These are phyloP conservation scores for Madurella mycetomatis DNA, from an alignment of 2,329 filamentous ascomycete genomes.

Conservation along the genomic window DNA sequence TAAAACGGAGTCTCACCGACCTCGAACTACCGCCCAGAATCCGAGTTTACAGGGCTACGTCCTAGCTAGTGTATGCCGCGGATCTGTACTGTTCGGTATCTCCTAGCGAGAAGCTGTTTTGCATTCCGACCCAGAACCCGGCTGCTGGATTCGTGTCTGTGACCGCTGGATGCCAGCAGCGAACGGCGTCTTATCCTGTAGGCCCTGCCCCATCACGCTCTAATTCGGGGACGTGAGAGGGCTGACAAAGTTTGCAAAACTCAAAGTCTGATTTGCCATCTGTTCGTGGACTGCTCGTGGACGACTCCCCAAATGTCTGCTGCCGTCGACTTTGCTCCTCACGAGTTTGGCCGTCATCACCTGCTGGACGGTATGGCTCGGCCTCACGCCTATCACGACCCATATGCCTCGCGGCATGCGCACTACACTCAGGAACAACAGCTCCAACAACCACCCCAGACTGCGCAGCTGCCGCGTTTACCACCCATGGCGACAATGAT, in stretches of 20 bases:
- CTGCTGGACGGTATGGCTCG: conserved; percentile 36
- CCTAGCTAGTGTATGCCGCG: conserved; percentile 1
- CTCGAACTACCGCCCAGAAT: conserved; percentile 5
- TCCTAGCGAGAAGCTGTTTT: conserved; percentile 18
- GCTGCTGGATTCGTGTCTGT: conserved; percentile 22
- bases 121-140: conserved; percentile 20
- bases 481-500: conserved; percentile 29
- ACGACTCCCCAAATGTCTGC: conserved; percentile 32
- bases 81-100: conserved; percentile 11
- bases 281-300: conserved; percentile 4
- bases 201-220: conserved; percentile 8
- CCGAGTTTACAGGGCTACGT: background rate
- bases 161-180: conserved; percentile 13
- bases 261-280: conserved; percentile 1
- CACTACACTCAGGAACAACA: conserved; percentile 28
- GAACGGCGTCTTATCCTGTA: conserved; percentile 13
- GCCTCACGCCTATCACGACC: conserved; percentile 31
- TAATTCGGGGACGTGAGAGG: conserved; percentile 1
- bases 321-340: conserved; percentile 29
- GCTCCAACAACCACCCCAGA: conserved; percentile 14
- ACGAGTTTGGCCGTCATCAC: conserved; percentile 30
- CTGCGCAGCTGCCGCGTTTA: conserved; percentile 23
- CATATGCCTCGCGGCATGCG: conserved; percentile 28
- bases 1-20: conserved; percentile 5
- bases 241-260: conserved; percentile 17